These are phyloP conservation scores for Fraxinus sp. DNA, from an alignment of 305 asterid species.

Conservation along the genomic window DNA sequence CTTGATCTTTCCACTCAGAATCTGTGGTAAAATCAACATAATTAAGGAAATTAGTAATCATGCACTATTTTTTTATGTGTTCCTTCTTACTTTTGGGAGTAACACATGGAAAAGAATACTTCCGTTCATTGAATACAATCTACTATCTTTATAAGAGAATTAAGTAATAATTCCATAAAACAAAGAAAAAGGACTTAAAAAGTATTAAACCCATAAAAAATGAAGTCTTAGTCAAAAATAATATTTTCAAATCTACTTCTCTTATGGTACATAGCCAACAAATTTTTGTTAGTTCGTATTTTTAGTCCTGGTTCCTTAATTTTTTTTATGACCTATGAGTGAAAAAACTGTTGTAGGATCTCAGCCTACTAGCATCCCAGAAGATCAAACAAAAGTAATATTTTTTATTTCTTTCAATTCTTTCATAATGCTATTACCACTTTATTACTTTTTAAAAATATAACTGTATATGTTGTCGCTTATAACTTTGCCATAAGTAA, in stretches of 20 bases:
- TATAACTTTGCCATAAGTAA: no score
- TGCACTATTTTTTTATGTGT: background rate
- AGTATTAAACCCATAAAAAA: no score
- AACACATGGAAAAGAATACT: background rate
- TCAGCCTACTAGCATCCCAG: background rate
- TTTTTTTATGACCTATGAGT: background rate
- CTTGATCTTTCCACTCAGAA: slow-evolving; percentile 61
- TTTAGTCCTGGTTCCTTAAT: background rate
- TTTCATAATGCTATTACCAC: no score
- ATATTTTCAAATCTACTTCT: background rate
- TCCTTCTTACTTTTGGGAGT: background rate
- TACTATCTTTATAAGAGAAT: background rate
- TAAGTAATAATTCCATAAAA: background rate
- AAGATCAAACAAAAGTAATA: background rate
- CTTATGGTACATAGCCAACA: background rate
- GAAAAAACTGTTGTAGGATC: background rate
- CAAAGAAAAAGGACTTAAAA: background rate
- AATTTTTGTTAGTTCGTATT: background rate
- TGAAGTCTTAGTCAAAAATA: background rate
- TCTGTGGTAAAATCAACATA: slow-evolving; percentile 33
- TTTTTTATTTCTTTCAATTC: no score
- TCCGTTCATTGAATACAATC: background rate
- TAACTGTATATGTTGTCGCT: no score
- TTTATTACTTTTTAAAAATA: no score
- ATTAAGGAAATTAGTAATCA: background rate